Evolutionary conservation across 1,284 basidiomycete species (phyloP).

Genomic region (Leccinum proximum): DNA sequence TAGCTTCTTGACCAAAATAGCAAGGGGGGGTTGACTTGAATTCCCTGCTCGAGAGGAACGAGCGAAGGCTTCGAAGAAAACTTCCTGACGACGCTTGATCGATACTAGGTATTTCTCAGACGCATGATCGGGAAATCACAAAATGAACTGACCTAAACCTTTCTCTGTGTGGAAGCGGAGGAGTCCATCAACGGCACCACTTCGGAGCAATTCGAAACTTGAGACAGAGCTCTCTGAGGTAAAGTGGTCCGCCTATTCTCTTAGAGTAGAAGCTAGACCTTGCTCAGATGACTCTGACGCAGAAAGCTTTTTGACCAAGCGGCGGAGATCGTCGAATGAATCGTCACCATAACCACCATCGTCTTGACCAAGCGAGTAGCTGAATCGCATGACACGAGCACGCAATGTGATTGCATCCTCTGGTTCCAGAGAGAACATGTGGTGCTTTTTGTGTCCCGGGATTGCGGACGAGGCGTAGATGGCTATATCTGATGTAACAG

Average conservation of each 20-base stretch:
- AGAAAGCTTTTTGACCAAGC: conserved; percentile 62
- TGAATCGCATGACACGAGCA: conserved; percentile 82
- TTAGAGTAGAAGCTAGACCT: conserved; percentile 61
- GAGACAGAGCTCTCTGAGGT: conserved; percentile 82
- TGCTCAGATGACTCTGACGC: conserved; percentile 56
- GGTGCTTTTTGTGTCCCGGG: conserved; percentile 64
- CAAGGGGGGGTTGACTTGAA: conserved; percentile 59
- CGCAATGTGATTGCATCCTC: conserved; percentile 91
- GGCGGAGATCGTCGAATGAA: conserved; percentile 62
- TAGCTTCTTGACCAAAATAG: conserved; percentile 88
- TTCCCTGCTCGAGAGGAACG: conserved; percentile 44
- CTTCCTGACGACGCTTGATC: conserved; percentile 57
- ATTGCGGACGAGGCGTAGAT: conserved; percentile 39
- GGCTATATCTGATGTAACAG: conserved; percentile 35
- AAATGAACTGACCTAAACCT: conserved; percentile 28
- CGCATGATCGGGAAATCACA: conserved; percentile 7
- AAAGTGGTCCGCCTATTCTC: conserved; percentile 79
- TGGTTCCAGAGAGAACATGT: conserved; percentile 68
- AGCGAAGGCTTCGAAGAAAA: conserved; percentile 75
- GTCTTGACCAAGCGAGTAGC: conserved; percentile 61
- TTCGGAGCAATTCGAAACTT: conserved; percentile 94
- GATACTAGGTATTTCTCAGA: conserved; percentile 43
- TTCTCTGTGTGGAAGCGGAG: conserved; percentile 79
- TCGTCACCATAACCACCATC: conserved; percentile 59
- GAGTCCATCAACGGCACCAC: conserved; percentile 88